Percentiles rank a stretch among this genome's conserved stretches.
phyloP scores from a whole-genome alignment of 768 basidiomycete species.

The Bullera alba region DNA sequence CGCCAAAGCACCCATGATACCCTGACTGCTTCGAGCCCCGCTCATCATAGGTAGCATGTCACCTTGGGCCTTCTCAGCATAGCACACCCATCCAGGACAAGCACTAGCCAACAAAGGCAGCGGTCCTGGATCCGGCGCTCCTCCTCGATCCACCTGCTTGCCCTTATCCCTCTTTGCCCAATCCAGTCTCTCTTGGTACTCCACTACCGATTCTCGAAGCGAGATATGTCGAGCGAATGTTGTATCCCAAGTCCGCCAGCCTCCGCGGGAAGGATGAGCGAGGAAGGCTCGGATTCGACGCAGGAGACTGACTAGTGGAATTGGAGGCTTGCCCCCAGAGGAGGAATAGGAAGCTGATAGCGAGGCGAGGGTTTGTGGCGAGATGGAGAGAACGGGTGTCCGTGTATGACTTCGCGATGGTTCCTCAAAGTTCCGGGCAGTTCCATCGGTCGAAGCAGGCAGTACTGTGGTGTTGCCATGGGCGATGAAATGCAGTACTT shows the following conservation, averaged over 20 bases:
- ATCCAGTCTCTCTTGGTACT: conserved; percentile 67
- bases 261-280: conserved; percentile 17
- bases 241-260: conserved; percentile 68
- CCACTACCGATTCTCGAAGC: conserved; percentile 69
- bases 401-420: conserved; percentile 40
- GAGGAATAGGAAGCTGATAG: conserved; percentile 55
- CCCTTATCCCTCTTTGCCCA: conserved; percentile 19
- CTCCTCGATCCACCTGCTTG: conserved; percentile 11
- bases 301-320: conserved; percentile 57
- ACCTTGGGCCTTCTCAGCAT: conserved; percentile 92
- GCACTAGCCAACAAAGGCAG: conserved; percentile 92
- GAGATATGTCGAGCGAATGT: conserved; percentile 87
- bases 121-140: conserved; percentile 3
- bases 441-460: too few species aligned
- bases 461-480: too few species aligned
- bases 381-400: conserved; percentile 72
- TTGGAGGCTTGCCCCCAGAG: conserved; percentile 5
- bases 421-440: conserved; percentile 55
- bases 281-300: conserved; percentile 48
- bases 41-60: conserved; percentile 90
- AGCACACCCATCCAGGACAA: conserved; percentile 99
- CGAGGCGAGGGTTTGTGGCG: conserved; percentile 79
- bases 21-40: conserved; percentile 83
- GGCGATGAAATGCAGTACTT: conserved; percentile 71
- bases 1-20: conserved; percentile 85